A percentile compares a stretch with the other conserved stretches of the same genome.
Evolutionary conservation across 495 filamentous ascomycete species (phyloP).

Genomic region (Wilcoxina mikolae): DNA sequence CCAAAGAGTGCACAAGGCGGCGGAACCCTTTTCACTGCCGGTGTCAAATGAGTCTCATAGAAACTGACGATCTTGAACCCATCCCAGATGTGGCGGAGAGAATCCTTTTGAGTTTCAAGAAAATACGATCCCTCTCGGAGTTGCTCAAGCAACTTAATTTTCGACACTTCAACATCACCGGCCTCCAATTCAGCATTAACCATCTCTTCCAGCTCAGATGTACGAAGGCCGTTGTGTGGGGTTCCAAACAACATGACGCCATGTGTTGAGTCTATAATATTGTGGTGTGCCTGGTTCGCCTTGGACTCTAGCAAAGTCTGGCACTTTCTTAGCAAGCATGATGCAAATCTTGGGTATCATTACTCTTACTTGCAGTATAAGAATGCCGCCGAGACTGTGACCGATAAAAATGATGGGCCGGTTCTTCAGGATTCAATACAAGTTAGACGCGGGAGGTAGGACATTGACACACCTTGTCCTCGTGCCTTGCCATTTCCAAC

Average conservation of each 20-base stretch:
- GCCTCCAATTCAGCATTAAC: background rate
- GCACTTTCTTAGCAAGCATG: too few species aligned
- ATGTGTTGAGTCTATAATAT: constrained; percentile 7
- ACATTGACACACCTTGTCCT: constrained; percentile 9
- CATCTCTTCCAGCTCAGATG: constrained; percentile 8
- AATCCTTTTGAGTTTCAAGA: constrained; percentile 3
- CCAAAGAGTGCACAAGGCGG: too few species aligned
- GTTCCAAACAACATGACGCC: constrained; percentile 24
- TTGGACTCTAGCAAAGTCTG: constrained; percentile 3
- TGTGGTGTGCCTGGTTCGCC: constrained; percentile 1
- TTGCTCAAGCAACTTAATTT: background rate
- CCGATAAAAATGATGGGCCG: constrained; percentile 29
- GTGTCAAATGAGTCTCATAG: constrained; percentile 14
- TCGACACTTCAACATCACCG: background rate
- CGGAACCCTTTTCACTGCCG: too few species aligned
- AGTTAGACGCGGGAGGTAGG: background rate
- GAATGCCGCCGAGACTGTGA: too few species aligned
- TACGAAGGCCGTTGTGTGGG: constrained; percentile 18
- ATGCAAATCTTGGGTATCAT: constrained; percentile 27
- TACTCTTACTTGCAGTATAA: constrained; percentile 28
- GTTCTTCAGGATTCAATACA: constrained; percentile 9
- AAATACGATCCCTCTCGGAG: constrained; percentile 9
- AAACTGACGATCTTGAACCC: constrained; percentile 14
- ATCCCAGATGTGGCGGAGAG: constrained; percentile 5
- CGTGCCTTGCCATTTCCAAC: constrained; percentile 16